A percentile compares a stretch with the other conserved stretches of the same genome.
Evolutionary conservation across 2,329 filamentous ascomycete species (phyloP).

Genomic region (Alternaria sp.): DNA sequence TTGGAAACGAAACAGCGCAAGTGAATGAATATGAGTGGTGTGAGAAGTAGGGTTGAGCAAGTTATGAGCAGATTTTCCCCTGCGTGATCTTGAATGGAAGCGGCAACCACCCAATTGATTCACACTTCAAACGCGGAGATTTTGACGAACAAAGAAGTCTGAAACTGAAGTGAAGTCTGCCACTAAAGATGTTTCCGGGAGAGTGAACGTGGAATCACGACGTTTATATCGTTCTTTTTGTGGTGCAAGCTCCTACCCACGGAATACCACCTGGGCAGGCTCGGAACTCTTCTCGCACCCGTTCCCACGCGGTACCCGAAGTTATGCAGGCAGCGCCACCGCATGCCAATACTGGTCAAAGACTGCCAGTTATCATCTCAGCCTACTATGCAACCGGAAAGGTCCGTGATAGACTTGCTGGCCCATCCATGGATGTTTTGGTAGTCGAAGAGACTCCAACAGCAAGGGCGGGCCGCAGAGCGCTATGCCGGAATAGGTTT

Average conservation of each 20-base stretch:
- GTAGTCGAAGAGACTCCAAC: not conserved
- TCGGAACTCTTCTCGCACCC: not conserved
- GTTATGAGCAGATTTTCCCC: slow-evolving; percentile 17
- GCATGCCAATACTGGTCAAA: not conserved
- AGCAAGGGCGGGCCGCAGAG: not conserved
- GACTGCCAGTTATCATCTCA: not conserved
- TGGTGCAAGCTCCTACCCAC: not conserved
- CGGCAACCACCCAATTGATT: not conserved
- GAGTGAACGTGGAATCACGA: not conserved
- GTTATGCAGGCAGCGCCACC: not conserved
- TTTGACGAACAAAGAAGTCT: not conserved
- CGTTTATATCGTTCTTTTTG: not conserved
- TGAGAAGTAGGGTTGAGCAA: slow-evolving; percentile 10
- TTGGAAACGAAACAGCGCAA: not conserved
- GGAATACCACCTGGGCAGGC: not conserved
- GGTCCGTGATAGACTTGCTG: not conserved
- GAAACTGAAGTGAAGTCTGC: not conserved
- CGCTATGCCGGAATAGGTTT: slow-evolving; percentile 18
- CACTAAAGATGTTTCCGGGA: not conserved
- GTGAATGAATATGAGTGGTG: not conserved
- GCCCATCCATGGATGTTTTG: not conserved
- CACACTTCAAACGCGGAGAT: not conserved
- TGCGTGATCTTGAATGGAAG: not conserved
- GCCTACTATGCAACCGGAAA: not conserved
- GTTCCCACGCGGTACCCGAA: not conserved